Conservation (phyloP, 1,284 basidiomycete genomes). For the Mycena sp. region DNA sequence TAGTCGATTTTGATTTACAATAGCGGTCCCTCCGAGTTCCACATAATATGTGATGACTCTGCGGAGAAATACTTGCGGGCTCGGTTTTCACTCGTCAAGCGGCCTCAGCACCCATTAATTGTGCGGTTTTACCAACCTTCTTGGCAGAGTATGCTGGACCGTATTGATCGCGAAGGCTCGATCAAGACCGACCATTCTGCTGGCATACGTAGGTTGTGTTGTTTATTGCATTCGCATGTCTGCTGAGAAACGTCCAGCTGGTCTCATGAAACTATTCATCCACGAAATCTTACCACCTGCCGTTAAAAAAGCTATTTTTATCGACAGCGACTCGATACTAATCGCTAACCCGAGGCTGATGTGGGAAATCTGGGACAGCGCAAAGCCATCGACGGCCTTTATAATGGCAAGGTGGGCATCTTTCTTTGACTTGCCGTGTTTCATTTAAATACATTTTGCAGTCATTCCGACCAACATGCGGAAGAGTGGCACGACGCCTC, state of each 20-base stretch:
- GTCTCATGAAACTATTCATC: constrained; percentile 60
- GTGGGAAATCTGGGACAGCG: constrained; percentile 53
- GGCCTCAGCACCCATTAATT: constrained; percentile 49
- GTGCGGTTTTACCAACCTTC: constrained; percentile 55
- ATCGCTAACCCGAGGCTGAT: constrained; percentile 57
- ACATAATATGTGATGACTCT: constrained; percentile 58
- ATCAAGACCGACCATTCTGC: constrained; percentile 59
- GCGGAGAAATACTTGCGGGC: constrained; percentile 52
- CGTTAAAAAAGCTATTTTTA: constrained; percentile 56
- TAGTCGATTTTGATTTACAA: constrained; percentile 60
- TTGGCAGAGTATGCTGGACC: constrained; percentile 53
- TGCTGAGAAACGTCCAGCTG: constrained; percentile 45
- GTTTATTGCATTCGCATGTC: background rate
- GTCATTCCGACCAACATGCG: constrained; percentile 53
- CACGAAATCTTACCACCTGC: constrained; percentile 54
- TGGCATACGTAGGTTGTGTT: constrained; percentile 53
- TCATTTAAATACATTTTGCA: background rate
- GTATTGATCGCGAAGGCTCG: constrained; percentile 57
- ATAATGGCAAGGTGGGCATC: constrained; percentile 48
- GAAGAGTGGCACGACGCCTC: constrained; percentile 58
- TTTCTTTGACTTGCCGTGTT: background rate
- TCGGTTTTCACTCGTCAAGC: constrained; percentile 51
- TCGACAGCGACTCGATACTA: constrained; percentile 63
- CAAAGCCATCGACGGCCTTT: constrained; percentile 50
- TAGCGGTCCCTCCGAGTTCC: constrained; percentile 55